Evolutionary conservation across 495 filamentous ascomycete species (phyloP).

Genomic region (Penicillium coprophilum): DNA sequence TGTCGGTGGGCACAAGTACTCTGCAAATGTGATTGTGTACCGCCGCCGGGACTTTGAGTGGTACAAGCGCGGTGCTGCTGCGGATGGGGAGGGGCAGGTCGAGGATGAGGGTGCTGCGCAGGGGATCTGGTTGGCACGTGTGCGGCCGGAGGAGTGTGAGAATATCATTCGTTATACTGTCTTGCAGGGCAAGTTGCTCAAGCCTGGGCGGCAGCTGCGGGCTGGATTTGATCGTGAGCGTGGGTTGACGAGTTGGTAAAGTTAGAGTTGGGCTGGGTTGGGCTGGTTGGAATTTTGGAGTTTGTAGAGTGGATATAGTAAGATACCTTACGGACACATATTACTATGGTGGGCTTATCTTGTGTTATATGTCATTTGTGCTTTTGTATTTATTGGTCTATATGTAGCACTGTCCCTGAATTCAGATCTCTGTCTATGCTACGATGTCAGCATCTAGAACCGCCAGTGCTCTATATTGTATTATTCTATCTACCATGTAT

Average conservation of each 20-base stretch:
- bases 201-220: conserved; percentile 76
- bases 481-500: background rate
- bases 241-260: conserved; percentile 83
- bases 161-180: conserved; percentile 88
- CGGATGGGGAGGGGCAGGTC: conserved; percentile 26
- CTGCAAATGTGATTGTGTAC: conserved; percentile 89
- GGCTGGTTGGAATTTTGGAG: background rate
- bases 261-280: background rate
- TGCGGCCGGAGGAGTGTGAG: conserved; percentile 90
- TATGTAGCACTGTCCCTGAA: background rate
- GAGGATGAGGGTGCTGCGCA: conserved; percentile 63
- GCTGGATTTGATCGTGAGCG: conserved; percentile 86
- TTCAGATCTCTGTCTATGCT: background rate
- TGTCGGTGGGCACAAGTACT: conserved; percentile 88
- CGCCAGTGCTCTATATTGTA: background rate
- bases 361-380: background rate
- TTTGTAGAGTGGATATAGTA: background rate
- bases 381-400: background rate
- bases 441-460: background rate
- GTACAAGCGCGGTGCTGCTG: conserved; percentile 31
- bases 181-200: conserved; percentile 89
- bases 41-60: conserved; percentile 61
- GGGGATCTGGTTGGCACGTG: conserved; percentile 91
- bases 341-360: background rate
- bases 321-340: background rate